Evolutionary conservation across 345 rosid genomes (phyloP).

Genomic region (Cochlearia excelsa): DNA sequence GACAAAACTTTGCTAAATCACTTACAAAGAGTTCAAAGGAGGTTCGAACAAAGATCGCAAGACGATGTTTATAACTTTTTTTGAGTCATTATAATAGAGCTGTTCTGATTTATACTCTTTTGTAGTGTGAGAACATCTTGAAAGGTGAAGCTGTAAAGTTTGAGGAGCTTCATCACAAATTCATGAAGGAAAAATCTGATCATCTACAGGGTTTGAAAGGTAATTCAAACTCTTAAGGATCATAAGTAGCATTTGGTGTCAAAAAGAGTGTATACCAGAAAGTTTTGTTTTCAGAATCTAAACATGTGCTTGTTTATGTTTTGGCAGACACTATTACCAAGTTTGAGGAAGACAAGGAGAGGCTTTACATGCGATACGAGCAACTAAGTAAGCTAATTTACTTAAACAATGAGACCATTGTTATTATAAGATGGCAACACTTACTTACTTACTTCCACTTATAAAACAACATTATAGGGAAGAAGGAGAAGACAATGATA

Average conservation of each 20-base stretch:
- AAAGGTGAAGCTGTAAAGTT: conserved; percentile 65
- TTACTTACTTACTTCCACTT: conserved; percentile 22
- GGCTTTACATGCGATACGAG: conserved; percentile 64
- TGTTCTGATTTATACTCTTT: conserved; percentile 10
- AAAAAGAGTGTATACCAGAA: too few species aligned
- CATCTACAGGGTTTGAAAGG: conserved; percentile 62
- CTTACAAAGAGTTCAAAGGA: conserved; percentile 77
- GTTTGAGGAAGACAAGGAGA: conserved; percentile 79
- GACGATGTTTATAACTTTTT: not conserved
- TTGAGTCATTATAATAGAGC: conserved; percentile 3
- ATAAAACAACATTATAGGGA: conserved; percentile 46
- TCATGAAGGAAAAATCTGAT: conserved; percentile 57
- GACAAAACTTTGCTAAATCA: conserved; percentile 64
- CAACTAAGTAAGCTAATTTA: conserved; percentile 57
- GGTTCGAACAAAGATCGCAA: conserved; percentile 41
- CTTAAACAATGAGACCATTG: conserved; percentile 2
- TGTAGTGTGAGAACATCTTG: conserved; percentile 65
- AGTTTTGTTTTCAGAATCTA: not conserved
- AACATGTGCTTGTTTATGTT: not conserved
- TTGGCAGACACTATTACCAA: conserved; percentile 59
- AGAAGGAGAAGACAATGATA: conserved; percentile 66
- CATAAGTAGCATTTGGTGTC: not conserved
- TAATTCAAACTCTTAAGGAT: conserved; percentile 15
- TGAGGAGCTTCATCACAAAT: conserved; percentile 58
- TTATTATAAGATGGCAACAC: conserved; percentile 10